These are phyloP conservation scores for Somion occarium DNA, from an alignment of 1,284 basidiomycete genomes.

Conservation along the genomic window DNA sequence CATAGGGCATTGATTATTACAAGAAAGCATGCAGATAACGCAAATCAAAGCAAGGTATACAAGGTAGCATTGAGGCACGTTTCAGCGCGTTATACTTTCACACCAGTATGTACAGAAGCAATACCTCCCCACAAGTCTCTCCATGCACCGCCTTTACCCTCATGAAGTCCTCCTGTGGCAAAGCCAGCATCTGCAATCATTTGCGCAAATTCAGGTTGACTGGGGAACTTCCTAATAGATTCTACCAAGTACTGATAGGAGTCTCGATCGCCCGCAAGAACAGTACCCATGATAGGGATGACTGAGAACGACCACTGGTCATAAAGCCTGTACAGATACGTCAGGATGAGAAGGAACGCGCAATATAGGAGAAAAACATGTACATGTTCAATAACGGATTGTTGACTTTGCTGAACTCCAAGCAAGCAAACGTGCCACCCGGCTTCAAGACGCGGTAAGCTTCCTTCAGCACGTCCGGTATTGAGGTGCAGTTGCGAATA, in stretches of 20 bases:
- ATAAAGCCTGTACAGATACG: conserved; percentile 61
- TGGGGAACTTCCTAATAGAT: conserved; percentile 93
- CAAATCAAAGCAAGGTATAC: background rate
- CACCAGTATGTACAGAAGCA: conserved; percentile 80
- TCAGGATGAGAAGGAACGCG: conserved; percentile 1
- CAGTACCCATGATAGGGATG: conserved; percentile 91
- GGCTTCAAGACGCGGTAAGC: conserved; percentile 95
- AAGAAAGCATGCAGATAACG: background rate
- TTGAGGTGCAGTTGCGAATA: conserved; percentile 95
- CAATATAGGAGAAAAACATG: conserved; percentile 28
- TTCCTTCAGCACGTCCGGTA: conserved; percentile 85
- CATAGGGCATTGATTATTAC: background rate
- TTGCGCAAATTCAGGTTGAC: conserved; percentile 84
- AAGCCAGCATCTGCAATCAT: conserved; percentile 91
- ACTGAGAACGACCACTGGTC: conserved; percentile 96
- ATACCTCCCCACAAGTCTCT: conserved; percentile 83
- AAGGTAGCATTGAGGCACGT: background rate
- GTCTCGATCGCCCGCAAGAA: conserved; percentile 91
- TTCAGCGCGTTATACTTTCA: conserved; percentile 55
- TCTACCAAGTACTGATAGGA: conserved; percentile 99
- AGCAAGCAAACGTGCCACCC: conserved; percentile 91
- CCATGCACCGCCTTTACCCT: conserved; percentile 87
- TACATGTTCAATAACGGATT: conserved; percentile 87
- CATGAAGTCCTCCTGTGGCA: conserved; percentile 60
- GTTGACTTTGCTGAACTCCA: conserved; percentile 95